Evolutionary conservation across 768 basidiomycete genomes (phyloP).

Genomic region (Kwoniella sp.): DNA sequence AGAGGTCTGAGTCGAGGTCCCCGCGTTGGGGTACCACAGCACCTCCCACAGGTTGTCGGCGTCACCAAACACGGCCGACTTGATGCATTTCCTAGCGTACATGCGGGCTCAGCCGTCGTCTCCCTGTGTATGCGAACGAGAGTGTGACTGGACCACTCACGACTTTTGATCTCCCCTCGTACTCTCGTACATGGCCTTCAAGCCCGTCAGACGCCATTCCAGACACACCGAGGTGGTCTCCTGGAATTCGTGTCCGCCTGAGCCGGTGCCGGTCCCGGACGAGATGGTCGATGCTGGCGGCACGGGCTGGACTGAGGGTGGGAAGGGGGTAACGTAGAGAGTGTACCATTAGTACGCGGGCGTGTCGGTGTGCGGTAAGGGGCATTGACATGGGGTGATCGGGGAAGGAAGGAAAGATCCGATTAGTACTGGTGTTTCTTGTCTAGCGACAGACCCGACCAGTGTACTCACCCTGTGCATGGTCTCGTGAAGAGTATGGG

Average conservation of each 20-base stretch:
- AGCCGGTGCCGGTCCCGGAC: background rate
- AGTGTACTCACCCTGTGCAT: slow-evolving; percentile 24
- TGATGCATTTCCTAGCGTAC: slow-evolving; percentile 63
- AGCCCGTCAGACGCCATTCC: slow-evolving; percentile 71
- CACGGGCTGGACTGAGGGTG: slow-evolving; percentile 13
- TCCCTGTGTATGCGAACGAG: background rate
- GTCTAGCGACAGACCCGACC: no score
- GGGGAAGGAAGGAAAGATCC: background rate
- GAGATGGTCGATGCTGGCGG: background rate
- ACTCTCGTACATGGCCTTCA: slow-evolving; percentile 69
- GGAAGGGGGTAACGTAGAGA: background rate
- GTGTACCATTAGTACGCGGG: background rate
- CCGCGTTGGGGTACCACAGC: slow-evolving; percentile 78
- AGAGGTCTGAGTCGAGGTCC: slow-evolving; percentile 53
- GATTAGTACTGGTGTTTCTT: background rate
- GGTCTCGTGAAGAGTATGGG: slow-evolving; percentile 20
- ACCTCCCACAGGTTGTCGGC: slow-evolving; percentile 56
- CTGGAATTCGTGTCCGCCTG: slow-evolving; percentile 35
- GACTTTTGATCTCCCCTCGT: slow-evolving; percentile 55
- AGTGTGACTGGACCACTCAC: slow-evolving; percentile 31
- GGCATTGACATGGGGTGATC: background rate
- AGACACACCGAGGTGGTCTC: slow-evolving; percentile 49
- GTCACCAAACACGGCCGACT: slow-evolving; percentile 59
- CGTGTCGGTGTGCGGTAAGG: background rate
- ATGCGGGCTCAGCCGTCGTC: background rate